Evolutionary conservation across 495 filamentous ascomycete genomes (phyloP), one percentile per base, ranked within the genome.

Genomic region (Penicillium arizonense): DNA sequence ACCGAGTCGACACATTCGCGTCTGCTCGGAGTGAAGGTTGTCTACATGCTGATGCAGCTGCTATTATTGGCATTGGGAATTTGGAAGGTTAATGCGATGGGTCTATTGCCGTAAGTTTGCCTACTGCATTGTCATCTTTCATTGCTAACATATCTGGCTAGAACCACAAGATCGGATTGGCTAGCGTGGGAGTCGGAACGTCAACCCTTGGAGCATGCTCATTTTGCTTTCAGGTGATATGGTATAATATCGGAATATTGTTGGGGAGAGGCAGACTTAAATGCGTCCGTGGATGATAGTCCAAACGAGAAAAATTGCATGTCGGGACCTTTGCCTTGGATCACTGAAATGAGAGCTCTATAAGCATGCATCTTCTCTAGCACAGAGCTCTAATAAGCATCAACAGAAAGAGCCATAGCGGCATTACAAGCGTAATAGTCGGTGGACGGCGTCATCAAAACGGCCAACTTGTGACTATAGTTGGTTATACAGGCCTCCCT

Each of bases 31-130:
- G 91, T 93, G 35, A 97, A 97, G 77, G 66, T 84, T 39, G 86
- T 88, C 4, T 99, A 96, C 64, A 82, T 97, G 21, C 72, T 81
- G 26, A 91, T 93, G 85, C 93, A 99, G 68, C 63, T 95, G 45
- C 67, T 90, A 52, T 83, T 90, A 39, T 66, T 99, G 67, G 90
- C 76, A 0, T 70, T 97, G 70, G 94, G 94, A 4, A 73, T 99
- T 44, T 99, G 91, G 91, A 99, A 99, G 70, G 84, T 99, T 23
- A 96, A 97, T 73, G 82, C 79, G 36, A 99, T 99, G 94, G 94
- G 95, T 3, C 71, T 98, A 55, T 77, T 98, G 69, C 94, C 94
- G 87, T 91, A 80, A 68, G 87, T 83, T 43, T 39, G 16, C 13
- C 47, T 18, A 20, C 38, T 18, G 5, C 47, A 11, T 46, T 47